These are phyloP conservation scores for Penicillium sp. DNA, from an alignment of 2,329 filamentous ascomycete genomes.

Conservation along the genomic window DNA sequence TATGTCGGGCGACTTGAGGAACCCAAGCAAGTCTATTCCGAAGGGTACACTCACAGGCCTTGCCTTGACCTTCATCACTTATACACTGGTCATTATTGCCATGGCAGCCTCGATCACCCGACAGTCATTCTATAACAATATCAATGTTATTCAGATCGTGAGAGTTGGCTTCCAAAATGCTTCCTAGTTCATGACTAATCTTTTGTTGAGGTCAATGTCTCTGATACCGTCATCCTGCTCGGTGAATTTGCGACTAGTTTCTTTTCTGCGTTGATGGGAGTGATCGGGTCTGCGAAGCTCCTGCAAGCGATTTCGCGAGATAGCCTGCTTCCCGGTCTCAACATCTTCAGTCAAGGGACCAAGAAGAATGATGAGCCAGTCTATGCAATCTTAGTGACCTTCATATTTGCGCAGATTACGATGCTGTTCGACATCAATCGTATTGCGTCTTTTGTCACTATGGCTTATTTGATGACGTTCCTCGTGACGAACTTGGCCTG, in stretches of 20 bases:
- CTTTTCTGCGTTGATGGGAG: conserved; percentile 83
- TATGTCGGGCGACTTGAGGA: conserved; percentile 82
- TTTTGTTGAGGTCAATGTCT: conserved; percentile 65
- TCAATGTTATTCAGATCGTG: conserved; percentile 74
- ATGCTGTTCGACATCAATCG: conserved; percentile 82
- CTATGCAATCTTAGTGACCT: conserved; percentile 72
- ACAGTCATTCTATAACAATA: conserved; percentile 67
- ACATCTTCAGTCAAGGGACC: conserved; percentile 70
- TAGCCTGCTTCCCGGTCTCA: conserved; percentile 71
- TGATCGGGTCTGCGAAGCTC: conserved; percentile 80
- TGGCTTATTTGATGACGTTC: conserved; percentile 91
- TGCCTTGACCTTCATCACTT: conserved; percentile 70
- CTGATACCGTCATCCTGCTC: conserved; percentile 67
- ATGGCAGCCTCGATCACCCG: conserved; percentile 75
- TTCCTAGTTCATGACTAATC: conserved; percentile 7
- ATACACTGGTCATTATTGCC: conserved; percentile 71
- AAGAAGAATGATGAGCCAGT: conserved; percentile 70
- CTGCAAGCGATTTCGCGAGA: conserved; percentile 80
- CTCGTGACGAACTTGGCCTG: conserved; percentile 84
- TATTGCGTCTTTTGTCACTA: conserved; percentile 84
- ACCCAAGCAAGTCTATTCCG: conserved; percentile 80
- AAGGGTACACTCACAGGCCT: conserved; percentile 79
- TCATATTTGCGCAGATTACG: conserved; percentile 70
- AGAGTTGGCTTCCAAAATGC: conserved; percentile 13
- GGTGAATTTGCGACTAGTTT: conserved; percentile 80